These are phyloP conservation scores for Trichosanthes truncata DNA, from an alignment of 306 rosid genomes.

Conservation along the genomic window DNA sequence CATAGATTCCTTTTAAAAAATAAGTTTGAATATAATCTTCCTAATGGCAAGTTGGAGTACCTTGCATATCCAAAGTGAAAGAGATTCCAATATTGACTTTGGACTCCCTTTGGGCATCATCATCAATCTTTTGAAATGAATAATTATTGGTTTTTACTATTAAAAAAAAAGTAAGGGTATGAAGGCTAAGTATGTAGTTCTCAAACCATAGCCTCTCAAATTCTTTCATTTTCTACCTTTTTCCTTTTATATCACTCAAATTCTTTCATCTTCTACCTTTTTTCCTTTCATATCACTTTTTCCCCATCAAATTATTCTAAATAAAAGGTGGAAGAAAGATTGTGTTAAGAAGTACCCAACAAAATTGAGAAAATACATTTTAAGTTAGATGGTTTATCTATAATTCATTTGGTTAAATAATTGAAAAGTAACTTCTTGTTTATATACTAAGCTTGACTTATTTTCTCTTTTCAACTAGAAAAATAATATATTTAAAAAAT, in stretches of 20 bases:
- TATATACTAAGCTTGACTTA: too few species aligned
- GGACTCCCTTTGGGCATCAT: not conserved
- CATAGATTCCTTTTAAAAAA: not conserved
- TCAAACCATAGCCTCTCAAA: not conserved
- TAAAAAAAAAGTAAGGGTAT: not conserved
- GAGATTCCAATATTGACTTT: slow-evolving; percentile 2
- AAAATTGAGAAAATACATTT: not conserved
- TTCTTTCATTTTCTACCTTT: not conserved
- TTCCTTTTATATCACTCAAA: not conserved
- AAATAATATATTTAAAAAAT: too few species aligned
- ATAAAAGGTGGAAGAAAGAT: not conserved
- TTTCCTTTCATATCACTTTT: not conserved
- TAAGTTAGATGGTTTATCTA: too few species aligned
- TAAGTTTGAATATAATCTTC: not conserved
- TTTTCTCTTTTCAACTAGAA: too few species aligned
- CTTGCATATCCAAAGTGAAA: not conserved
- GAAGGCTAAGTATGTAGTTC: not conserved
- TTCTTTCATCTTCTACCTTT: not conserved
- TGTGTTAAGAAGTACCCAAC: not conserved
- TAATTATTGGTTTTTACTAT: not conserved
- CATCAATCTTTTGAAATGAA: not conserved
- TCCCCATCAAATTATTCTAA: not conserved
- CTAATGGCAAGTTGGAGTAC: not conserved
- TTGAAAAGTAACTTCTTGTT: too few species aligned
- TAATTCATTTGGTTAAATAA: too few species aligned